Evolutionary conservation across 202 grass and related monocot genomes (phyloP), one percentile per base, ranked within the genome.

Genomic region (Elaeis oleifera): DNA sequence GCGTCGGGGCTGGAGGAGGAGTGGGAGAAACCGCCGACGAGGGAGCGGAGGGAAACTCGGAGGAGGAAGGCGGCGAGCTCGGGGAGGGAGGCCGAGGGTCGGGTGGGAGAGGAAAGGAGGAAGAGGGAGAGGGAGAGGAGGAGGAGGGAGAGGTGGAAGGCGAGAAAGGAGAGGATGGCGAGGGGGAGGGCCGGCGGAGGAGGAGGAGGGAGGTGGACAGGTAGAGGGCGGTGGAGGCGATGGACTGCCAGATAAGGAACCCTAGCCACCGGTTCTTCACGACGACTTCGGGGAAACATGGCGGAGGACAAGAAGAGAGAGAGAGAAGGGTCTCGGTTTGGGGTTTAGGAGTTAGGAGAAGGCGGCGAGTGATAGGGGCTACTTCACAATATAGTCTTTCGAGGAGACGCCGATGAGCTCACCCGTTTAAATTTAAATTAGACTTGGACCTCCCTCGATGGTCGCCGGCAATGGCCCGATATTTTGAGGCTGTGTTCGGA

Each of bases 221-320:
- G 83, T 66, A 61, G 75, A 74, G 53, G 69, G 71, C 74, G 71
- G 72, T 62, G 68, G 79, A 79, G 50, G 76, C 76, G 53, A 72
- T 60, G 71, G 84, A 69, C 76, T 83, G 79, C 74, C 87, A 81
- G 71, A 65, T 57, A 6, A 83, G 58, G 53, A 78, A 74, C 58
- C 80, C 80, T 63, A 83, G 53, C 63, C 69, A 68, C 18, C 80
- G 80, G 28, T 74, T 72, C 53, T 18, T 70, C 11, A 54, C n/a
- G 48, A 67, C 28, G 50, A 23, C 78, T 11, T 11, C 1, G 60
- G 64, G 56, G 36, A 39, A 8, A 44, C 36, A 44, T 60, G 16
- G 50, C 19, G 48, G 32, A 16, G 23, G 49, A 48, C 74, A 69
- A 13, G 75, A 36, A 5, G 32, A 67, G 36, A 2, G 36, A 2